Conservation (phyloP, 176 grass and related monocot species). For the Triticum monococcum region DNA sequence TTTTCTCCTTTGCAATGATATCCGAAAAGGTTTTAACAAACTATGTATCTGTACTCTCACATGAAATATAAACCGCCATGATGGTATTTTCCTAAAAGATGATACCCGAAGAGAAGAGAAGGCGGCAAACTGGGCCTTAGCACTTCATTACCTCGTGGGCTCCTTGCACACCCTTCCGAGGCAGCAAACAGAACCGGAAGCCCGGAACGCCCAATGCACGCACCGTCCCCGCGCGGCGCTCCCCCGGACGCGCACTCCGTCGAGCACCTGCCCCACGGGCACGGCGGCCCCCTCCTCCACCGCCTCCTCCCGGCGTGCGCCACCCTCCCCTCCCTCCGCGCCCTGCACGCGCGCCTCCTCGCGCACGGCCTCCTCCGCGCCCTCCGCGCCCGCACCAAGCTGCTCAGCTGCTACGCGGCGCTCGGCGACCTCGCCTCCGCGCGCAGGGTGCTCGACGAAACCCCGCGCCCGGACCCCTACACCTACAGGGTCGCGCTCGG, state of each 20-base stretch:
- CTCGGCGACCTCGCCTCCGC: conserved; percentile 49
- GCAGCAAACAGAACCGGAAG: neutral
- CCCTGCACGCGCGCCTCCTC: conserved; percentile 47
- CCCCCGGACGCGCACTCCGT: neutral
- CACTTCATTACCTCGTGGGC: too few relatives aligned
- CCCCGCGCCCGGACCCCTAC: conserved; percentile 52
- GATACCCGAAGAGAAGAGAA: too few relatives aligned
- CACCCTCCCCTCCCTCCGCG: conserved; percentile 34
- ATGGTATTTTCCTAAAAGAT: too few relatives aligned
- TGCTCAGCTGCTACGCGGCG: conserved; percentile 56
- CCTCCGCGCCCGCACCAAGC: conserved; percentile 52
- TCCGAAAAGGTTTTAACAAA: too few relatives aligned
- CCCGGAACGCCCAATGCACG: neutral
- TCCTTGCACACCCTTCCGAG: neutral
- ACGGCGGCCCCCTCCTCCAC: conserved; percentile 17
- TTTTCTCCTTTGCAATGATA: too few relatives aligned
- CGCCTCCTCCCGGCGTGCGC: conserved; percentile 43
- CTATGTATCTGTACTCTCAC: too few relatives aligned
- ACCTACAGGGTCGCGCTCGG: conserved; percentile 47
- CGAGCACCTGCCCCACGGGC: conserved; percentile 33
- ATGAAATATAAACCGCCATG: too few relatives aligned
- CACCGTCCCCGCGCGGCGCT: neutral
- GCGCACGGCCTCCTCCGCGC: conserved; percentile 15
- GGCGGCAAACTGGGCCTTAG: neutral
- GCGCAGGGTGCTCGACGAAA: conserved; percentile 52